These are phyloP conservation scores for Hypsizygus marmoreus DNA, from an alignment of 768 basidiomycete species.

Conservation along the genomic window DNA sequence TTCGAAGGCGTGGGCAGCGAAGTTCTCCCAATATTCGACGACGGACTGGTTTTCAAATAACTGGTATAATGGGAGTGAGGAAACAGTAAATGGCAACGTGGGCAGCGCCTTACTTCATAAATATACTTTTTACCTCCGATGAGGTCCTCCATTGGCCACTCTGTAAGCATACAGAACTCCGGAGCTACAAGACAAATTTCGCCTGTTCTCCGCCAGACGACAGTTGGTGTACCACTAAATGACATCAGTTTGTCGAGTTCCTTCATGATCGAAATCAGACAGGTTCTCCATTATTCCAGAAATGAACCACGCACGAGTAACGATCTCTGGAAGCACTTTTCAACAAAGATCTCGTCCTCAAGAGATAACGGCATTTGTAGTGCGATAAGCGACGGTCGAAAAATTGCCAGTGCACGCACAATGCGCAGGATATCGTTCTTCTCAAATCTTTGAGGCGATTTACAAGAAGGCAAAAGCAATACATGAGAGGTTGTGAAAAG, in stretches of 20 bases:
- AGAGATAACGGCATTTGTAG: conserved; percentile 96
- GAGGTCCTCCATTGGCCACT: conserved; percentile 87
- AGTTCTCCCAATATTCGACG: conserved; percentile 96
- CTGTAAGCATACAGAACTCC: conserved; percentile 94
- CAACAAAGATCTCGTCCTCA: conserved; percentile 96
- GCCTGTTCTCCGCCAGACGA: conserved; percentile 96
- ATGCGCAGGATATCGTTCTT: conserved; percentile 95
- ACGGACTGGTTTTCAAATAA: conserved; percentile 95
- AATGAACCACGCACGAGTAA: conserved; percentile 61
- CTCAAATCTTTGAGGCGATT: conserved; percentile 89
- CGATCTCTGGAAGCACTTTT: conserved; percentile 93
- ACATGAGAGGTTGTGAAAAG: conserved; percentile 17
- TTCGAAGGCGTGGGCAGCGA: conserved; percentile 95
- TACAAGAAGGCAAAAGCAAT: conserved; percentile 16
- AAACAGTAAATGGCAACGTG: not conserved
- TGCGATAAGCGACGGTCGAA: conserved; percentile 95
- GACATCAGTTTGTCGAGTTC: conserved; percentile 97
- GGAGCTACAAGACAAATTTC: conserved; percentile 97
- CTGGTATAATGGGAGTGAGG: conserved; percentile 38
- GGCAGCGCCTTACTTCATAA: conserved; percentile 51
- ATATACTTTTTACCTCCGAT: conserved; percentile 60
- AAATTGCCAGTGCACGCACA: conserved; percentile 91
- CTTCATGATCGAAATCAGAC: conserved; percentile 38
- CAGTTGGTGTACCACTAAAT: conserved; percentile 95
- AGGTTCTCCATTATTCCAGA: conserved; percentile 12